Percentiles rank a stretch among this genome's conserved stretches.
These are phyloP conservation scores for Cercis canadensis DNA, from an alignment of 306 rosid genomes.

Conservation along the genomic window DNA sequence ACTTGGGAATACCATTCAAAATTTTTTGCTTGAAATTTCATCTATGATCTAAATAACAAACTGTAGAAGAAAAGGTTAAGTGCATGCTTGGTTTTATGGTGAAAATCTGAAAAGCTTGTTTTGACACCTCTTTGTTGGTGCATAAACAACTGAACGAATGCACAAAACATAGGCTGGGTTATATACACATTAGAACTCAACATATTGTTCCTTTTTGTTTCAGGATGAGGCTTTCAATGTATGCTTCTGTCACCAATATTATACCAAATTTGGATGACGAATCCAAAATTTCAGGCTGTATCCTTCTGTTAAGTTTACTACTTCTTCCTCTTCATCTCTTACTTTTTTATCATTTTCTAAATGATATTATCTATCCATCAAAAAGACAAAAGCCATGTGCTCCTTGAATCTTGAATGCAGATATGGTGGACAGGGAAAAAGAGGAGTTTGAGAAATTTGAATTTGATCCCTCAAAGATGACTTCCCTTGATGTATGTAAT, in stretches of 20 bases:
- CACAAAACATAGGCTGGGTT: neutral
- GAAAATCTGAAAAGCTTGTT: neutral
- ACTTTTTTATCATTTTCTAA: slow-evolving; percentile 10
- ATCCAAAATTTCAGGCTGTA: slow-evolving; percentile 85
- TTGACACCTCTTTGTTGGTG: neutral
- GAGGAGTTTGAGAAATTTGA: slow-evolving; percentile 64
- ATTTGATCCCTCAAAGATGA: slow-evolving; percentile 55
- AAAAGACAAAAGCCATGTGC: slow-evolving; percentile 14
- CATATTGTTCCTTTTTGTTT: slow-evolving; percentile 35
- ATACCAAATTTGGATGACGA: slow-evolving; percentile 74
- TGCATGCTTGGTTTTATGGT: no score
- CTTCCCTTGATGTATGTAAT: slow-evolving; percentile 59
- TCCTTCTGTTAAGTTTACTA: slow-evolving; percentile 57
- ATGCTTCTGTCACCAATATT: slow-evolving; percentile 86
- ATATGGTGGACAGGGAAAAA: slow-evolving; percentile 75
- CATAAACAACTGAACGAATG: neutral
- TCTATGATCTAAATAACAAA: neutral
- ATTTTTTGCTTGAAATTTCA: neutral
- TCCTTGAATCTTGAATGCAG: slow-evolving; percentile 61
- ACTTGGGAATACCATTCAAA: no score
- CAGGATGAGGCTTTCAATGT: slow-evolving; percentile 90
- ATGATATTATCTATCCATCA: slow-evolving; percentile 3
- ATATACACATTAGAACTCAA: slow-evolving; percentile 17
- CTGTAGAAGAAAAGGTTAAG: neutral
- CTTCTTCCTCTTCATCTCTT: neutral